Percentiles rank a stretch among this genome's conserved stretches.
Evolutionary conservation across 2,329 filamentous ascomycete genomes (phyloP).

Genomic region (Ilyonectria destructans): DNA sequence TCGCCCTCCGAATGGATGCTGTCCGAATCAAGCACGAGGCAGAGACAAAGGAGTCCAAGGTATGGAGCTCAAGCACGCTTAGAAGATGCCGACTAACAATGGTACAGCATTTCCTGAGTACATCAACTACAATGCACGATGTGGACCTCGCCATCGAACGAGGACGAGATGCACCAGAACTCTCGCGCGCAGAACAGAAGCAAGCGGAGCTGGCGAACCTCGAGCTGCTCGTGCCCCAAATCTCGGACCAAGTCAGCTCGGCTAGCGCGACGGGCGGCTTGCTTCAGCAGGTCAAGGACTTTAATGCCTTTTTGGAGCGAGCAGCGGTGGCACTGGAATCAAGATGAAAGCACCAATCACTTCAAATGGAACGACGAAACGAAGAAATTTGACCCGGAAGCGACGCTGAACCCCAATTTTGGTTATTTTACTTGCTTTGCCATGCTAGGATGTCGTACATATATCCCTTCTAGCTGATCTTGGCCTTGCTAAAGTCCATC

Average conservation of each 20-base stretch:
- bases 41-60: constrained; percentile 67
- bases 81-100: constrained; percentile 20
- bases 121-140: constrained; percentile 74
- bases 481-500: constrained; percentile 81
- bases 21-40: constrained; percentile 73
- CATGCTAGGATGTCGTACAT: constrained; percentile 32
- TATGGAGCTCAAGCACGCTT: constrained; percentile 50
- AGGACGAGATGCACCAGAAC: constrained; percentile 65
- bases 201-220: constrained; percentile 69
- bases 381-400: constrained; percentile 20
- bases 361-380: constrained; percentile 28
- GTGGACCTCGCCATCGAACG: constrained; percentile 72
- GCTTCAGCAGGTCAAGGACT: constrained; percentile 71
- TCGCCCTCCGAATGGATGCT: constrained; percentile 75
- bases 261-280: constrained; percentile 66
- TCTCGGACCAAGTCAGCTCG: constrained; percentile 69
- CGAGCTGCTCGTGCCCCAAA: constrained; percentile 70
- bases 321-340: constrained; percentile 71
- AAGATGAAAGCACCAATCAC: constrained; percentile 47
- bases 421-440: constrained; percentile 9
- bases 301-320: constrained; percentile 76
- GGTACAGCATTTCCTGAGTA: constrained; percentile 62
- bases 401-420: constrained; percentile 13
- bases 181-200: constrained; percentile 63
- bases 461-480: constrained; percentile 67